phyloP scores from a whole-genome alignment of 2,329 filamentous ascomycete genomes.

The Nectriaceae sp. region DNA sequence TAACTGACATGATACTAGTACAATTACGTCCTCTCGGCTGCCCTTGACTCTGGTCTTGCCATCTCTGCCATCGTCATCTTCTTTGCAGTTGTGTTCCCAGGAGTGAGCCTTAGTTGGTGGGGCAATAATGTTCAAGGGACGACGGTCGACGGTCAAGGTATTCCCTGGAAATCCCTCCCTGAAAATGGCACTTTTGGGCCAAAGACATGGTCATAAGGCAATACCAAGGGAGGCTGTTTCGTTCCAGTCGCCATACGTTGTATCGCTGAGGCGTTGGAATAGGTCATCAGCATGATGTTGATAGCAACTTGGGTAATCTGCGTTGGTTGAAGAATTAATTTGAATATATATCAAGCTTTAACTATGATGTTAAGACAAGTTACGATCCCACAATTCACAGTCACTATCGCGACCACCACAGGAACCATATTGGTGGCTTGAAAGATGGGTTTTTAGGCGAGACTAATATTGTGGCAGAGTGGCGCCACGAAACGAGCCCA shows the following conservation, averaged over 20 bases:
- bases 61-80: conserved; percentile 15
- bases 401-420: too few species aligned
- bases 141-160: conserved; percentile 11
- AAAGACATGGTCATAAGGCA: conserved; percentile 6
- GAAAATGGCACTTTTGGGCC: conserved; percentile 14
- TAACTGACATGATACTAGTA: conserved; percentile 5
- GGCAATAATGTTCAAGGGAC: conserved; percentile 14
- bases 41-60: conserved; percentile 13
- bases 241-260: too few species aligned
- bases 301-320: too few species aligned
- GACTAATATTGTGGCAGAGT: background rate
- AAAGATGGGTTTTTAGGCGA: too few species aligned
- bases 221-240: too few species aligned
- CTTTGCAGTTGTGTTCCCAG: conserved; percentile 11
- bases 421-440: too few species aligned
- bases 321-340: too few species aligned
- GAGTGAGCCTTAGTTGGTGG: conserved; percentile 15
- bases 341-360: too few species aligned
- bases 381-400: too few species aligned
- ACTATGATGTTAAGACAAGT: too few species aligned
- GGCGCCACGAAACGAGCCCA: background rate
- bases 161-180: conserved; percentile 6
- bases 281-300: too few species aligned
- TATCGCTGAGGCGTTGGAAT: too few species aligned
- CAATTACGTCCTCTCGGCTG: conserved; percentile 18